phyloP scores from a whole-genome alignment of 129 eudicot species.

The Saposhnikovia divaricata region DNA sequence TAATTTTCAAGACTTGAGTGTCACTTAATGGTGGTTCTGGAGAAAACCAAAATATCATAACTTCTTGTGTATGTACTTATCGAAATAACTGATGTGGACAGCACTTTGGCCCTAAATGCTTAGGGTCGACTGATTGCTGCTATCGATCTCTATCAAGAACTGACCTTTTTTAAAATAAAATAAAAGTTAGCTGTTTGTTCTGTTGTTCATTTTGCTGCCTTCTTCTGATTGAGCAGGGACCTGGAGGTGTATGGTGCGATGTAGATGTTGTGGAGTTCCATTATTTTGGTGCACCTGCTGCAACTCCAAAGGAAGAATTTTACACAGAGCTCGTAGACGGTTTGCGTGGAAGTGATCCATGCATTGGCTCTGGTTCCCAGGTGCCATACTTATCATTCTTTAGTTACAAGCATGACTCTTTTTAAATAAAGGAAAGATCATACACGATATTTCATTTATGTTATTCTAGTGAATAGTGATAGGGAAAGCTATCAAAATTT shows the following conservation, averaged over 20 bases:
- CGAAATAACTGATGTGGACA: background rate
- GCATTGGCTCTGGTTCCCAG: conserved; percentile 89
- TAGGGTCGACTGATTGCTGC: background rate
- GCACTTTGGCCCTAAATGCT: background rate
- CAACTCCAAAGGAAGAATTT: conserved; percentile 67
- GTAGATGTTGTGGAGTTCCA: conserved; percentile 79
- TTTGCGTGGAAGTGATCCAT: conserved; percentile 74
- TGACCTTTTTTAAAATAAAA: background rate
- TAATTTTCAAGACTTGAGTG: background rate
- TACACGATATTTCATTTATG: too few species aligned
- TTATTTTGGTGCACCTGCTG: conserved; percentile 79
- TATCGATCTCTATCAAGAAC: background rate
- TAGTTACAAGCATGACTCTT: background rate
- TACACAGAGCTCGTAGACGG: conserved; percentile 78
- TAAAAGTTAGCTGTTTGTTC: background rate
- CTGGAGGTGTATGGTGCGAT: conserved; percentile 92
- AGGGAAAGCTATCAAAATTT: background rate
- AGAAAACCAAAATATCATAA: background rate
- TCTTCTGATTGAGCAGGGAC: conserved; percentile 45
- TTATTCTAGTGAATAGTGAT: too few species aligned
- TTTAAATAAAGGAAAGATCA: background rate
- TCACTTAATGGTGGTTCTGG: background rate
- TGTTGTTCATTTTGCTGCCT: background rate
- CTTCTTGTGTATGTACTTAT: background rate
- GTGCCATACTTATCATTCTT: conserved; percentile 20